Conservation (phyloP, 2,329 filamentous ascomycete genomes). For the Arthrobotrys sinensis region DNA sequence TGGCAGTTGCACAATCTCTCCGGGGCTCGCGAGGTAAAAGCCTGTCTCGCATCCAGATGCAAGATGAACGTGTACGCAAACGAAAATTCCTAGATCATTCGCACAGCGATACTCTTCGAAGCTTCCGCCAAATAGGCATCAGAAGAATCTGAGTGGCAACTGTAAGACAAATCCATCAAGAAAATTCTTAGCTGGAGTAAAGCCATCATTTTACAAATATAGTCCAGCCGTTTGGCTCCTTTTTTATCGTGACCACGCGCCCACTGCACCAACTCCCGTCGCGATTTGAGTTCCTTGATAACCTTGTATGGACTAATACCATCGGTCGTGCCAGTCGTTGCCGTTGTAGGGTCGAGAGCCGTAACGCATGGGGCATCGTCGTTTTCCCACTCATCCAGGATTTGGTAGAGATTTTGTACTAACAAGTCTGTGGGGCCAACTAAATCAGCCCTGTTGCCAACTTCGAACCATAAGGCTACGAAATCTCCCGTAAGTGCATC, state of each 20-base stretch:
- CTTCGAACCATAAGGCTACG: slow-evolving; percentile 45
- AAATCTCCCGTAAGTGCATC: slow-evolving; percentile 13
- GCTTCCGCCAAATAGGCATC: slow-evolving; percentile 2
- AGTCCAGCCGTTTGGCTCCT: background rate
- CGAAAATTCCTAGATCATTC: slow-evolving; percentile 5
- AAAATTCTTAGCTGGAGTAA: slow-evolving; percentile 41
- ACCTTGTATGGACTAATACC: background rate
- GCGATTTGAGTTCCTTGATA: background rate
- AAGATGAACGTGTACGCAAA: no score
- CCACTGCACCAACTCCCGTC: slow-evolving; percentile 1
- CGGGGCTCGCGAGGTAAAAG: no score
- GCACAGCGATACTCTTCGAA: background rate
- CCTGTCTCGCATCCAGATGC: no score
- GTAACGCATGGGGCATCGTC: slow-evolving; percentile 9
- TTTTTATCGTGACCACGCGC: background rate
- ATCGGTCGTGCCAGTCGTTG: no score
- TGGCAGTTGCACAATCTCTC: no score
- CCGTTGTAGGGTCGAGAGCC: background rate
- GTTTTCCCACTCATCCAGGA: slow-evolving; percentile 25
- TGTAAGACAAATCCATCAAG: slow-evolving; percentile 39
- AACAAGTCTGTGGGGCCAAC: slow-evolving; percentile 5
- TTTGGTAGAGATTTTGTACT: background rate
- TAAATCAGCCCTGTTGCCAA: slow-evolving; percentile 32
- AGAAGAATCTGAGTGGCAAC: slow-evolving; percentile 40
- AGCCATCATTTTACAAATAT: slow-evolving; percentile 22